A percentile compares a stretch with the other conserved stretches of the same genome.
Evolutionary conservation across 768 basidiomycete species (phyloP).

Genomic region (Macrocybe gigantea): DNA sequence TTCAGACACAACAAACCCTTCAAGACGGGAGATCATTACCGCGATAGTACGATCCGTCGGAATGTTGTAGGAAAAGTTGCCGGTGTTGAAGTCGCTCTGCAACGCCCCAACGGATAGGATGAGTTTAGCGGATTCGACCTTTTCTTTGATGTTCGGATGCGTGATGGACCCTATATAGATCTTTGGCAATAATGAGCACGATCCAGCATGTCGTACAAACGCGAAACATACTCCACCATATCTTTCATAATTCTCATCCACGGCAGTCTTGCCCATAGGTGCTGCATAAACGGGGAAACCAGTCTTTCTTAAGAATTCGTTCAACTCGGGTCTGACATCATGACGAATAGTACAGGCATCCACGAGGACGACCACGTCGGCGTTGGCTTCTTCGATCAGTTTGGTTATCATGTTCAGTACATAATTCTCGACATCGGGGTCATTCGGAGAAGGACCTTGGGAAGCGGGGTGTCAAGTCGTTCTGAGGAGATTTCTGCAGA

Average conservation of each 20-base stretch:
- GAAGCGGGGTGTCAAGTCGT: constrained; percentile 55
- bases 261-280: constrained; percentile 77
- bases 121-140: constrained; percentile 69
- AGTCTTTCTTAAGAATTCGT: constrained; percentile 57
- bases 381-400: constrained; percentile 55
- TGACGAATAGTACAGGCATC: constrained; percentile 81
- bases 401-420: constrained; percentile 71
- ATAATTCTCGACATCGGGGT: constrained; percentile 53
- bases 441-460: constrained; percentile 42
- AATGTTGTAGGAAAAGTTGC: constrained; percentile 76
- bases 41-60: constrained; percentile 56
- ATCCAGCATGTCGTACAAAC: not conserved
- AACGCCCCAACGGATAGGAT: constrained; percentile 69
- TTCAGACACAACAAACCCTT: not conserved
- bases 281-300: constrained; percentile 69
- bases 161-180: constrained; percentile 74
- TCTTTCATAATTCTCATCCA: constrained; percentile 65
- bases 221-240: constrained; percentile 68
- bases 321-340: constrained; percentile 54
- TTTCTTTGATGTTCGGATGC: constrained; percentile 58
- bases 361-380: constrained; percentile 69
- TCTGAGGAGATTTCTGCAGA: constrained; percentile 59
- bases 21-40: constrained; percentile 26
- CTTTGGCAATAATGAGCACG: constrained; percentile 24
- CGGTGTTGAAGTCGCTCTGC: constrained; percentile 83